phyloP scores from a whole-genome alignment of 306 rosid genomes.

The Cicer judaicum region DNA sequence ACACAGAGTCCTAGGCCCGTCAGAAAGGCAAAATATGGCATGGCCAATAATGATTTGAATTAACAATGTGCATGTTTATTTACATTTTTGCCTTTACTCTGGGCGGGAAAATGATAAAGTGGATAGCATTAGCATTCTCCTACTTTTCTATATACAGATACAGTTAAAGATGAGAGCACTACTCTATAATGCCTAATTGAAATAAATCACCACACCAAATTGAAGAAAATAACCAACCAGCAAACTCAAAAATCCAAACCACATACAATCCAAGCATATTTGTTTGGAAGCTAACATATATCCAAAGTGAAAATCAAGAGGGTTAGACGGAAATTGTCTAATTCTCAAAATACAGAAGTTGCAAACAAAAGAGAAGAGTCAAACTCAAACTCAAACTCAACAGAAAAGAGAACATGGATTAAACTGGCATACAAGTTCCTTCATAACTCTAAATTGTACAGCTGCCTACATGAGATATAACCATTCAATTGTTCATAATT shows the following conservation, averaged over 20 bases:
- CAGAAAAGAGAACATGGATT: constrained; percentile 12
- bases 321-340: constrained; percentile 12
- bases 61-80: not conserved
- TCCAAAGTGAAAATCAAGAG: not conserved
- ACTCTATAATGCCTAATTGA: not conserved
- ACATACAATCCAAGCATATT: constrained; percentile 6
- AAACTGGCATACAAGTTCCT: constrained; percentile 24
- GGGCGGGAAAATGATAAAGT: not conserved
- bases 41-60: too few species aligned
- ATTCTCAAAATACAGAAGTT: constrained; percentile 17
- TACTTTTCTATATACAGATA: not conserved
- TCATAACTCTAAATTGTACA: constrained; percentile 8
- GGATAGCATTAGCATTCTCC: not conserved
- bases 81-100: not conserved
- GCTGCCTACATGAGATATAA: constrained; percentile 3
- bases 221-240: not conserved
- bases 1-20: too few species aligned
- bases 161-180: too few species aligned
- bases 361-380: constrained; percentile 7
- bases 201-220: not conserved
- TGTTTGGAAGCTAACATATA: not conserved
- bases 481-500: constrained; percentile 1
- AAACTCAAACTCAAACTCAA: not conserved
- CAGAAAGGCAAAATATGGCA: too few species aligned
- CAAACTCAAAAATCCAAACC: not conserved